These are phyloP conservation scores for Atkinsonella hypoxylon DNA, from an alignment of 2,329 filamentous ascomycete species.

Conservation along the genomic window DNA sequence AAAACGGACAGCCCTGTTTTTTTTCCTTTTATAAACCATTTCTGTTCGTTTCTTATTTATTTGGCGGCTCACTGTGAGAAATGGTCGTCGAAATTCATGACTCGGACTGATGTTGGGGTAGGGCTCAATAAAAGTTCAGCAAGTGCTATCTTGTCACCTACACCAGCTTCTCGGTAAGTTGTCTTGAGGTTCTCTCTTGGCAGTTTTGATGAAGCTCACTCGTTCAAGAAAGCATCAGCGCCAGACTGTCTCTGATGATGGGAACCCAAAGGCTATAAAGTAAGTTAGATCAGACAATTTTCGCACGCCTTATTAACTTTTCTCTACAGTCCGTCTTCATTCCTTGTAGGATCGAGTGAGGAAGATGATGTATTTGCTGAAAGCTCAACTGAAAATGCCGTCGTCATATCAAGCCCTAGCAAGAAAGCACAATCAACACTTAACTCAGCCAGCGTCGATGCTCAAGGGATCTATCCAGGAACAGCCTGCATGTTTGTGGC, in stretches of 20 bases:
- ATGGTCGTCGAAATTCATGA: neutral
- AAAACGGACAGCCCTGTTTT: too few relatives aligned
- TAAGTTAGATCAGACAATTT: neutral
- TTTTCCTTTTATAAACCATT: too few relatives aligned
- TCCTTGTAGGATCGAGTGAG: conserved; percentile 9
- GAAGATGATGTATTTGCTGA: conserved; percentile 12
- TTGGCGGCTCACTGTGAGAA: neutral
- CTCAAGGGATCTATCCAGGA: conserved; percentile 40
- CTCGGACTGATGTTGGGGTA: neutral
- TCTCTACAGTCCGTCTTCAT: conserved; percentile 4
- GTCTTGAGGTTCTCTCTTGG: neutral
- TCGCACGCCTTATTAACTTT: neutral
- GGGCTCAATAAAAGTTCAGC: conserved; percentile 2
- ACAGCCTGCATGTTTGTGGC: conserved; percentile 52
- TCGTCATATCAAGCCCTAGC: neutral
- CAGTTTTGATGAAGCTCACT: neutral
- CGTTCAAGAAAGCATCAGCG: conserved; percentile 3
- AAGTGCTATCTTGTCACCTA: conserved; percentile 2
- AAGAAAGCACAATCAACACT: conserved; percentile 2
- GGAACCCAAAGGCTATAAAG: conserved; percentile 4
- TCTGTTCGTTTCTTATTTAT: too few relatives aligned
- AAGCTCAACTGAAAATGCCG: neutral
- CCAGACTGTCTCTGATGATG: conserved; percentile 6
- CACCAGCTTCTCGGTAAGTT: conserved; percentile 1
- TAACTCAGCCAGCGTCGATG: conserved; percentile 24